These are phyloP conservation scores for Brassica cretica DNA, from an alignment of 345 rosid genomes.

Conservation along the genomic window DNA sequence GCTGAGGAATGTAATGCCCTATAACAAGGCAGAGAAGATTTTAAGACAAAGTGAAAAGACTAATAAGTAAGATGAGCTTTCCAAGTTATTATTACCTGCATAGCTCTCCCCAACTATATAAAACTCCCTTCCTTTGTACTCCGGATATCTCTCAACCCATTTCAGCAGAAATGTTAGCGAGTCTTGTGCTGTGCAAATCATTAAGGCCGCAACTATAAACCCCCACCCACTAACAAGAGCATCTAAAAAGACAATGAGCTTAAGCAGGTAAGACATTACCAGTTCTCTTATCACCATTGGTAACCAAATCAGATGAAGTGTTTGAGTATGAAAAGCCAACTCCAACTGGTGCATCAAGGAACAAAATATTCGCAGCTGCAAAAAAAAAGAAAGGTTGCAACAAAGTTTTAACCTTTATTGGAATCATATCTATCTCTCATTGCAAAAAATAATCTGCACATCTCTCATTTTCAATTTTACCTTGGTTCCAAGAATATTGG, in stretches of 20 bases:
- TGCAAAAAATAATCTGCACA: not conserved
- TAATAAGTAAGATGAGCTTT: not conserved
- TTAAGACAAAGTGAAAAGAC: not conserved
- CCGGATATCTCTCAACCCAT: slow-evolving; percentile 93
- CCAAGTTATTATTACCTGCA: slow-evolving; percentile 51
- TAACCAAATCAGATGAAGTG: slow-evolving; percentile 65
- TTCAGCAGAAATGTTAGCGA: slow-evolving; percentile 68
- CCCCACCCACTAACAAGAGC: not conserved
- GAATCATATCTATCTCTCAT: slow-evolving; percentile 6
- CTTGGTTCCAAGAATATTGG: slow-evolving; percentile 91
- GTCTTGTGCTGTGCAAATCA: slow-evolving; percentile 64
- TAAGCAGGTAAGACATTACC: slow-evolving; percentile 50
- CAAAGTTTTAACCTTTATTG: not conserved
- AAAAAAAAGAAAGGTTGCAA: not conserved
- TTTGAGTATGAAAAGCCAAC: slow-evolving; percentile 93
- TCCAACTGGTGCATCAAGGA: slow-evolving; percentile 91
- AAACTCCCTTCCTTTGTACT: slow-evolving; percentile 83
- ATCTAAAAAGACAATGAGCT: not conserved
- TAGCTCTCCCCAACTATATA: slow-evolving; percentile 90
- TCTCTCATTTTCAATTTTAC: slow-evolving; percentile 37
- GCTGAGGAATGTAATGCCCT: slow-evolving; percentile 98
- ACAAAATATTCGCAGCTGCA: slow-evolving; percentile 83
- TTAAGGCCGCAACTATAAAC: slow-evolving; percentile 7
- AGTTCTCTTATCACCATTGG: slow-evolving; percentile 56
- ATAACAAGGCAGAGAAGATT: slow-evolving; percentile 13